These are phyloP conservation scores for Marchantia paleacea DNA, from an alignment of 225 moss, liverwort and hornwort species.

Conservation along the genomic window DNA sequence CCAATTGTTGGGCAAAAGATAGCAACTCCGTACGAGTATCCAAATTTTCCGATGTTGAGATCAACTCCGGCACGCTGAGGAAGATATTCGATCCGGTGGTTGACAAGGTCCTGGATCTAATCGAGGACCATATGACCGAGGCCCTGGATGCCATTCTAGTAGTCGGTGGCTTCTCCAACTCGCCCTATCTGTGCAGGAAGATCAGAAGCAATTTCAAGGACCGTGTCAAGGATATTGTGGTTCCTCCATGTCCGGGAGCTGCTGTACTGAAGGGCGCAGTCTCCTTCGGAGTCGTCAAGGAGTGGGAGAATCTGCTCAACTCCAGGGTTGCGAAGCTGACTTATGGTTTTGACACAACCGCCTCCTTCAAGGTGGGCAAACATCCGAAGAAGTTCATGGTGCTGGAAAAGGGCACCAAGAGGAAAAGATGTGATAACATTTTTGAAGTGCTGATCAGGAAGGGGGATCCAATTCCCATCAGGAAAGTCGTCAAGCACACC, in stretches of 20 bases:
- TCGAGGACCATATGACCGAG: not conserved
- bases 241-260: slow-evolving; percentile 52
- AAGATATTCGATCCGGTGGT: slow-evolving; percentile 49
- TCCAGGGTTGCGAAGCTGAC: not conserved
- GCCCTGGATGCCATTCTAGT: slow-evolving; percentile 40
- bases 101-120: slow-evolving; percentile 37
- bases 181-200: slow-evolving; percentile 52
- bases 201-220: slow-evolving; percentile 40
- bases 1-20: too few relatives aligned
- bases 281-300: slow-evolving; percentile 25
- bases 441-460: not conserved
- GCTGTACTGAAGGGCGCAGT: slow-evolving; percentile 63
- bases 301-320: too few relatives aligned
- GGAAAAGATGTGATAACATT: not conserved
- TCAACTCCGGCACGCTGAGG: slow-evolving; percentile 22
- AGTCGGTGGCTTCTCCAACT: slow-evolving; percentile 65
- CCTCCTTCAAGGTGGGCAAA: not conserved
- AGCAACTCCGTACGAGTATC: too few relatives aligned
- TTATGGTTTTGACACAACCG: not conserved
- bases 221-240: slow-evolving; percentile 35
- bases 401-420: not conserved
- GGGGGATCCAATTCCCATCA: not conserved
- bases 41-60: too few relatives aligned
- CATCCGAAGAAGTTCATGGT: not conserved
- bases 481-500: not conserved